Percentiles rank a stretch among this genome's conserved stretches.
Evolutionary conservation across 2,329 filamentous ascomycete species (phyloP).

Genomic region (Pseudonectria buxi): DNA sequence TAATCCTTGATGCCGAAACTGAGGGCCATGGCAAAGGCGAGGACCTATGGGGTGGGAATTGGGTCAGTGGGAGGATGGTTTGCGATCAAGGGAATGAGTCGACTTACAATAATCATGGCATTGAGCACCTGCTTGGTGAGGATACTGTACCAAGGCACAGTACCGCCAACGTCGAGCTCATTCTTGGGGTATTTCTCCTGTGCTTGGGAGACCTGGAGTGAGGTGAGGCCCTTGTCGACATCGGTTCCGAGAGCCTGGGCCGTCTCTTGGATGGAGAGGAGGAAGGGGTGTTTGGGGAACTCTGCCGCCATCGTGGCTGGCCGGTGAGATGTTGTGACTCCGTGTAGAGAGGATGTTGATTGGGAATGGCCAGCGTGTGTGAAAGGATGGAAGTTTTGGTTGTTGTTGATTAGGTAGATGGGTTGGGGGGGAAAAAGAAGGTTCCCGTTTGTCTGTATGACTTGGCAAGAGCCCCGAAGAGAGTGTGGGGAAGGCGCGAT

Average conservation of each 20-base stretch:
- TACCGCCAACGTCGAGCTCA: constrained; percentile 62
- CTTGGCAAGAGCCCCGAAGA: too few relatives aligned
- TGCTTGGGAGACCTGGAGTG: constrained; percentile 51
- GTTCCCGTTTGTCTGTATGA: too few relatives aligned
- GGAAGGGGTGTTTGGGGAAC: constrained; percentile 51
- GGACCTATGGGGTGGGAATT: constrained; percentile 43
- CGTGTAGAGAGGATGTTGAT: constrained; percentile 5
- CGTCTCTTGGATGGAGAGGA: constrained; percentile 56
- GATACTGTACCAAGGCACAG: constrained; percentile 65
- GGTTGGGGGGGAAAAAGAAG: too few relatives aligned
- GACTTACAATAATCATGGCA: constrained; percentile 64
- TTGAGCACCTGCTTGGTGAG: constrained; percentile 67
- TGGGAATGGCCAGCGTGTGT: constrained; percentile 2
- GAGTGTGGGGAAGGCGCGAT: too few relatives aligned
- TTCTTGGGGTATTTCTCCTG: constrained; percentile 58
- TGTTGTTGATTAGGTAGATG: too few relatives aligned
- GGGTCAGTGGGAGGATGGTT: neutral
- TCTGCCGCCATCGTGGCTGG: constrained; percentile 35
- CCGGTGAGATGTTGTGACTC: too few relatives aligned
- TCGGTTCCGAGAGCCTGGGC: constrained; percentile 55
- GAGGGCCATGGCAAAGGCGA: constrained; percentile 69
- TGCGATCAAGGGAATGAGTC: neutral
- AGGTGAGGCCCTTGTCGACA: constrained; percentile 59
- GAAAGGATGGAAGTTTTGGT: too few relatives aligned
- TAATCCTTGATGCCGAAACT: constrained; percentile 61